Percentiles rank a stretch among this genome's conserved stretches.
These are phyloP conservation scores for Saccharomycopsis sp. DNA, from an alignment of 805 yeast species.

Conservation along the genomic window DNA sequence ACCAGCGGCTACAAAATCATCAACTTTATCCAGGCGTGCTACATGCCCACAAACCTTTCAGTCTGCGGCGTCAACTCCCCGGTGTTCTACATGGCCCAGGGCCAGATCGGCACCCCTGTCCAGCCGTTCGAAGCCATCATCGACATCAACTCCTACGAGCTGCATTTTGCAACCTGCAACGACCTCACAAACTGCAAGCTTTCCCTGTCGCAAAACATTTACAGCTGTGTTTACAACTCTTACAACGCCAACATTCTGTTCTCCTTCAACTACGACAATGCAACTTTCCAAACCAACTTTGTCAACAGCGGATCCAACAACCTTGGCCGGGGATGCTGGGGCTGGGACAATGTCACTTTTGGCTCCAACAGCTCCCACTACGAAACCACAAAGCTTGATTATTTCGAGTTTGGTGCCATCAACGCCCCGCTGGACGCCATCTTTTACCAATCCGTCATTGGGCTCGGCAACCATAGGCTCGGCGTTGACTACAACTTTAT, in stretches of 20 bases:
- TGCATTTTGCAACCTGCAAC: constrained; percentile 15
- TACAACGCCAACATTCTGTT: constrained; percentile 16
- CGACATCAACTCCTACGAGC: constrained; percentile 19
- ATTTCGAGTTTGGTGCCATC: constrained; percentile 14
- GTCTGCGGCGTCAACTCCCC: constrained; percentile 20
- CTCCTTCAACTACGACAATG: constrained; percentile 16
- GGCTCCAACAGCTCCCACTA: constrained; percentile 7
- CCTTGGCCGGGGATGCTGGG: constrained; percentile 16
- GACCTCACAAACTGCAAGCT: constrained; percentile 11
- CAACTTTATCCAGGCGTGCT: constrained; percentile 19
- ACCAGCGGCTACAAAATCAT: constrained; percentile 7
- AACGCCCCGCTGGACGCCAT: constrained; percentile 8
- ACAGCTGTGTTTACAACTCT: constrained; percentile 16
- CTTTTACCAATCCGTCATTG: constrained; percentile 13
- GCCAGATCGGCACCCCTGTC: constrained; percentile 15
- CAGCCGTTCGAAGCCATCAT: constrained; percentile 13
- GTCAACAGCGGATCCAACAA: constrained; percentile 10
- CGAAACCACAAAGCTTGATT: constrained; percentile 1
- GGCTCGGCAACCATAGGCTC: constrained; percentile 11
- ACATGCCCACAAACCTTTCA: constrained; percentile 14
- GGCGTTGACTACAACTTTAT: constrained; percentile 1
- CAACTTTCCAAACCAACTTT: constrained; percentile 11
- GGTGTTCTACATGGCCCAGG: constrained; percentile 12
- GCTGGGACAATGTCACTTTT: constrained; percentile 18
- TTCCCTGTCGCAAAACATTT: constrained; percentile 15